These are phyloP conservation scores for Globisporangium paroecandrum DNA, from an alignment of 352 stramenopile genomes.

Conservation along the genomic window DNA sequence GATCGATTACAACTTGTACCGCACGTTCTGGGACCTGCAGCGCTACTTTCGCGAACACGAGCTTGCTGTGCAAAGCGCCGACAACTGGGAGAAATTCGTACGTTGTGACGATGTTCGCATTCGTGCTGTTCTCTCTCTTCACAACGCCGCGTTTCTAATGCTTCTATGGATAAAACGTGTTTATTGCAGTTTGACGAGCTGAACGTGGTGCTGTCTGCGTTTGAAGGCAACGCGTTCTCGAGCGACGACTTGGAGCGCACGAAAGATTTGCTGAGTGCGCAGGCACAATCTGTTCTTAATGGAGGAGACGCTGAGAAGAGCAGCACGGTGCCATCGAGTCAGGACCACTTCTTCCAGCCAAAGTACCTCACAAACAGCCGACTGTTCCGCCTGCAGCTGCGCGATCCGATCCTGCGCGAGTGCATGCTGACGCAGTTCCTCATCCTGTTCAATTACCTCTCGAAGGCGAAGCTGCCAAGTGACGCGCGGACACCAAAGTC, in stretches of 20 bases:
- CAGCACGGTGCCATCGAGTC: constrained; percentile 10
- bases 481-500: constrained; percentile 52
- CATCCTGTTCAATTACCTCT: constrained; percentile 76
- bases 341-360: constrained; percentile 88
- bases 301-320: background rate
- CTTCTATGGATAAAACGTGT: background rate
- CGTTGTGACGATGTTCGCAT: constrained; percentile 19
- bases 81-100: constrained; percentile 85
- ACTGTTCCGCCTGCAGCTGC: constrained; percentile 87
- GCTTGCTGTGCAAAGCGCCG: constrained; percentile 51
- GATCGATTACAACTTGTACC: constrained; percentile 90
- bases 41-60: constrained; percentile 80
- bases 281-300: constrained; percentile 1
- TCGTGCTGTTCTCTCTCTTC: background rate
- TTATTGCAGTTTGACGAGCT: constrained; percentile 64
- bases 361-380: constrained; percentile 93
- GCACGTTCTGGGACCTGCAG: constrained; percentile 90
- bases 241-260: constrained; percentile 74
- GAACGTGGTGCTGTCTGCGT: constrained; percentile 73
- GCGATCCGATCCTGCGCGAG: constrained; percentile 86
- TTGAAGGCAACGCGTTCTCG: constrained; percentile 85
- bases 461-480: constrained; percentile 49
- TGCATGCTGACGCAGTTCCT: constrained; percentile 88
- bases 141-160: background rate
- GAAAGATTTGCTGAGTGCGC: constrained; percentile 37